Percentiles rank a stretch among this genome's conserved stretches.
These are phyloP conservation scores for Pseudocercospora crystallina DNA, from an alignment of 2,329 filamentous ascomycete species.

Conservation along the genomic window DNA sequence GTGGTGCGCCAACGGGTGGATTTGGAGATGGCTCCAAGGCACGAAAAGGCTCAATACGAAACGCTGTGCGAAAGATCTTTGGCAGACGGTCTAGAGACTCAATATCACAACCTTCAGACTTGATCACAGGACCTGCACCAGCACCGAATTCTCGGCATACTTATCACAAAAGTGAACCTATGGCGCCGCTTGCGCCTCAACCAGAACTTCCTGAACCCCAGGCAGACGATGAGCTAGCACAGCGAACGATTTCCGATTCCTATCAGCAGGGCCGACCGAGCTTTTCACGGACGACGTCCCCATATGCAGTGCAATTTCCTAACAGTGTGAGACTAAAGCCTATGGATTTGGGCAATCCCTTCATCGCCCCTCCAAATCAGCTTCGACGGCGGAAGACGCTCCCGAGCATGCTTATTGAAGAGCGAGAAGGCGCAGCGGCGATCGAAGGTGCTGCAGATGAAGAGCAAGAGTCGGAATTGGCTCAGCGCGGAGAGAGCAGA, in stretches of 20 bases:
- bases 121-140: not conserved
- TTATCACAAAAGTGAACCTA: constrained; percentile 34
- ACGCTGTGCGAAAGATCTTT: constrained; percentile 39
- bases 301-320: constrained; percentile 39
- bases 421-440: constrained; percentile 25
- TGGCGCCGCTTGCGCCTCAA: constrained; percentile 19
- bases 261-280: constrained; percentile 11
- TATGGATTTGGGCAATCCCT: constrained; percentile 36
- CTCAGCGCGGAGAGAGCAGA: constrained; percentile 1
- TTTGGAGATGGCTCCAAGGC: constrained; percentile 21
- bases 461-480: not conserved
- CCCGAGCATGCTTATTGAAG: constrained; percentile 31
- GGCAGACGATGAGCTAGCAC: constrained; percentile 7
- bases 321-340: constrained; percentile 38
- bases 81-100: constrained; percentile 33
- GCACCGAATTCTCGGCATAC: constrained; percentile 27
- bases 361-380: constrained; percentile 26
- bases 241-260: constrained; percentile 6
- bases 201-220: constrained; percentile 20
- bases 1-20: constrained; percentile 6
- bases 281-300: constrained; percentile 28
- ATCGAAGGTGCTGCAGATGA: constrained; percentile 9
- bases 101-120: constrained; percentile 12
- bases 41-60: constrained; percentile 37
- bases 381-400: constrained; percentile 34